phyloP scores from a whole-genome alignment of 805 yeast species.

The Yamadazyma sp. region DNA sequence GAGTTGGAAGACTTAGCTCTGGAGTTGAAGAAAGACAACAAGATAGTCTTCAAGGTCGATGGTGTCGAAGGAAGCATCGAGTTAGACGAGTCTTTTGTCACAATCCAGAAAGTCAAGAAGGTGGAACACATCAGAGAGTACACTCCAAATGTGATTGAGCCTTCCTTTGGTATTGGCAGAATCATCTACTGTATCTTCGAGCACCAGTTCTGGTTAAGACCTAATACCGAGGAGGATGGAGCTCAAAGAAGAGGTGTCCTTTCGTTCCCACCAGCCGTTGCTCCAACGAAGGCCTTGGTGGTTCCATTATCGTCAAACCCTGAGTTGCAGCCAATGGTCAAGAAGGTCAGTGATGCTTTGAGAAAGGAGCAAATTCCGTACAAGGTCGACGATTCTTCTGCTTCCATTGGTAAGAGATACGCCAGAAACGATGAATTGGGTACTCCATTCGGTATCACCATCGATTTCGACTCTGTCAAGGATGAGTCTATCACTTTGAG shows the following conservation, averaged over 20 bases:
- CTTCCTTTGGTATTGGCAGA: conserved; percentile 99
- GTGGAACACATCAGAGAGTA: conserved; percentile 92
- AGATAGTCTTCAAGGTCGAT: conserved; percentile 66
- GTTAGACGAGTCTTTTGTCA: conserved; percentile 68
- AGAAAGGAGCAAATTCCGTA: conserved; percentile 85
- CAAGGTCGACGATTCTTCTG: conserved; percentile 95
- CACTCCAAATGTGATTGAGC: conserved; percentile 97
- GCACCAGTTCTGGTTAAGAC: conserved; percentile 93
- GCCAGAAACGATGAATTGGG: conserved; percentile 98
- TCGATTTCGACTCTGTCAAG: conserved; percentile 88
- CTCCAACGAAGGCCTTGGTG: conserved; percentile 94
- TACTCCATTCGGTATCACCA: conserved; percentile 97
- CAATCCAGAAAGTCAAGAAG: conserved; percentile 73
- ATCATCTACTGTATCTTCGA: conserved; percentile 90
- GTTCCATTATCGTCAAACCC: conserved; percentile 91
- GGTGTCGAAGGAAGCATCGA: conserved; percentile 66
- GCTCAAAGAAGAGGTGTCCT: conserved; percentile 80
- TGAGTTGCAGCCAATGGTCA: conserved; percentile 72
- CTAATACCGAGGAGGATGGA: conserved; percentile 44
- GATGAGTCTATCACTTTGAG: conserved; percentile 90
- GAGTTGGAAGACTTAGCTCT: conserved; percentile 76
- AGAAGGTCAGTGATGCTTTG: conserved; percentile 65
- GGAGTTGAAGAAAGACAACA: conserved; percentile 61
- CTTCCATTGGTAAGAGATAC: conserved; percentile 96
- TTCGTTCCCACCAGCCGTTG: conserved; percentile 91